Base-by-base conservation (phyloP, 495 filamentous ascomycete genomes). In the Baudoinia panamericana region DNA sequence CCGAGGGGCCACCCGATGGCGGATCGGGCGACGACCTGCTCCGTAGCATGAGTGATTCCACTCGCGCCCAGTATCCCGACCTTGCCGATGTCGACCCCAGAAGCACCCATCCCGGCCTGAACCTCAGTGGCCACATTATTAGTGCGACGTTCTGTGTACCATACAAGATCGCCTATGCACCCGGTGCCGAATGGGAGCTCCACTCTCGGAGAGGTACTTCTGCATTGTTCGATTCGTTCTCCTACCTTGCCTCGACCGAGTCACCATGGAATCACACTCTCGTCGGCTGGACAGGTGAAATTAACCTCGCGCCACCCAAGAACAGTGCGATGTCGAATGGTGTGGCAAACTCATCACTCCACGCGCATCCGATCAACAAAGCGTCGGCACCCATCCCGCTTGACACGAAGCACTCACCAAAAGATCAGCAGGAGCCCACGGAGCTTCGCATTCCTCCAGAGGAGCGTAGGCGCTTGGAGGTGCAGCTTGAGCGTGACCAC, bases 211-310 rank as follows among this genome's bases (percentile, higher is more conserved):
- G 76, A 22, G 87, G 87, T 36, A 83, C 82, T 26, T 92, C 87
- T 4, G 83, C 87, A 15, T 67, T 95, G 18, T 88, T 87, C 58
- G 85, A 93, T 57, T 80, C 83, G 22, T 80, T 95, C 52, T 74
- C 78, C 13, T 78, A 87, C 58, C 72, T 95, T 18, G 81, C 82
- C 6, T 84, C 84, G 5, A 62, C 79, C 29, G 66, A 79, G 17
- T 72, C 74, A 6, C 70, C 72, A 16, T 95, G 84, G 84, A 79
- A 82, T 50, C 85, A 92, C 62, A 84, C 78, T 0, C 66, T 93
- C 1, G 79, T 95, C 34, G 86, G 80, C 15, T 95, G 87, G 87
- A 88, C 87, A 1, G 87, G 87, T 23, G 86, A 95, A 57, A 80
- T 95, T 31, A 72, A 80, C 37, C 61, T 66, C 2, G 57, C 67